Evolutionary conservation across 176 grass and related monocot genomes (phyloP).

Genomic region (Ampelocalamus luodianensis): DNA sequence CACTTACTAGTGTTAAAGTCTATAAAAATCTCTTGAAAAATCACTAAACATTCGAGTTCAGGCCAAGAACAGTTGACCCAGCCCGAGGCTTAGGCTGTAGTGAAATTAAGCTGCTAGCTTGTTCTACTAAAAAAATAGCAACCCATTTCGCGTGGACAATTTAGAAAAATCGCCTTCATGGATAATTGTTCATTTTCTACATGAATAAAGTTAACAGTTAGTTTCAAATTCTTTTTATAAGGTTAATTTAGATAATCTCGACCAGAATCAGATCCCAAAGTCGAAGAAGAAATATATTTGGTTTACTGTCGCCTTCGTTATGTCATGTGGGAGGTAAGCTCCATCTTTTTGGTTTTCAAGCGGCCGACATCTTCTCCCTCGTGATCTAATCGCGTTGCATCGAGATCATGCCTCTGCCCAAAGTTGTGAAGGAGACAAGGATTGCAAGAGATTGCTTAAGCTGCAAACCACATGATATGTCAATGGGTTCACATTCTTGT

Average conservation of each 20-base stretch:
- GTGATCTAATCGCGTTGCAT: neutral
- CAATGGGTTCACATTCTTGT: neutral
- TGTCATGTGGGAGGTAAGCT: neutral
- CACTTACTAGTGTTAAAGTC: no score
- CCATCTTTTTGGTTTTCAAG: neutral
- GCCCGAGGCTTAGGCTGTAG: no score
- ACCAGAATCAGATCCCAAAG: neutral
- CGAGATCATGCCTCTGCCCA: neutral
- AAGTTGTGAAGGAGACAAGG: slow-evolving; percentile 17
- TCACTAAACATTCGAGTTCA: no score
- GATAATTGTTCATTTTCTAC: no score
- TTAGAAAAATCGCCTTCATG: no score
- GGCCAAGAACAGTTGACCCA: no score
- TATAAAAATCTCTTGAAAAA: no score
- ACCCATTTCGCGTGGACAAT: neutral
- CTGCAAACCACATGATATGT: neutral
- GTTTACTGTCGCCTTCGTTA: no score
- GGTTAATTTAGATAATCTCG: neutral
- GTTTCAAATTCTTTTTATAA: no score
- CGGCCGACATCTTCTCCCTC: neutral
- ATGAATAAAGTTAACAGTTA: no score
- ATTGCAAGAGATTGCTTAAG: slow-evolving; percentile 19
- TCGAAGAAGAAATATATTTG: neutral
- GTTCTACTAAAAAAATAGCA: no score
- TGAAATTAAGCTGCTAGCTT: neutral